These are phyloP conservation scores for Spatholobus suberectus DNA, from an alignment of 306 rosid species.

Conservation along the genomic window DNA sequence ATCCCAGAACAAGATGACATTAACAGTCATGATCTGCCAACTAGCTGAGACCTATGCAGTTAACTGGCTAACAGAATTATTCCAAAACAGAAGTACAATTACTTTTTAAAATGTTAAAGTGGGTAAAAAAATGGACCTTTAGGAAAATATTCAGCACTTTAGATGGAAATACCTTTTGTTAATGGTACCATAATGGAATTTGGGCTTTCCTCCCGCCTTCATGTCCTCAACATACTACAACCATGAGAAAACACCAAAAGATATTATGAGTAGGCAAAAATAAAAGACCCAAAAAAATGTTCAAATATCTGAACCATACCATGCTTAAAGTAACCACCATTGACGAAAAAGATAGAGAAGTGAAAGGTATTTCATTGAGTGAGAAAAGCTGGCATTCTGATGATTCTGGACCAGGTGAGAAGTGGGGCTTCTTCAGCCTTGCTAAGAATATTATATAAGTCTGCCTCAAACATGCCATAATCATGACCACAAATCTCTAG, in stretches of 20 bases:
- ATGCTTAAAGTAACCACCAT: slow-evolving; percentile 79
- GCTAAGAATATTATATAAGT: slow-evolving; percentile 77
- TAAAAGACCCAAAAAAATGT: neutral
- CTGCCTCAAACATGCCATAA: slow-evolving; percentile 52
- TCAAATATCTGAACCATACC: slow-evolving; percentile 51
- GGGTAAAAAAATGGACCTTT: too few species aligned
- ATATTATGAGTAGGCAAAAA: neutral
- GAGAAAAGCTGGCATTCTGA: slow-evolving; percentile 73
- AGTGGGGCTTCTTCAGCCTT: slow-evolving; percentile 69
- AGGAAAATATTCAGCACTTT: neutral
- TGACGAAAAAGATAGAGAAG: slow-evolving; percentile 79
- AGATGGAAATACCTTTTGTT: slow-evolving; percentile 63
- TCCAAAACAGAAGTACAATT: neutral
- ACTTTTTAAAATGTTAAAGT: too few species aligned
- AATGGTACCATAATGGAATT: slow-evolving; percentile 78
- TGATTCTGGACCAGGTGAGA: slow-evolving; percentile 87
- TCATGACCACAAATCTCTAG: slow-evolving; percentile 31
- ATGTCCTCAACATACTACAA: slow-evolving; percentile 73
- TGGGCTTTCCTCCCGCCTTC: slow-evolving; percentile 70
- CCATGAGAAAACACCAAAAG: slow-evolving; percentile 29
- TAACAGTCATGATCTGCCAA: too few species aligned
- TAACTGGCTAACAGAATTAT: neutral
- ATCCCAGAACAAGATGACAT: neutral
- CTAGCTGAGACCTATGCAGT: neutral
- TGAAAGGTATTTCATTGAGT: slow-evolving; percentile 68